Evolutionary conservation across 176 grass and related monocot genomes (phyloP), one percentile per base, ranked within the genome.

Genomic region (Puya raimondii): DNA sequence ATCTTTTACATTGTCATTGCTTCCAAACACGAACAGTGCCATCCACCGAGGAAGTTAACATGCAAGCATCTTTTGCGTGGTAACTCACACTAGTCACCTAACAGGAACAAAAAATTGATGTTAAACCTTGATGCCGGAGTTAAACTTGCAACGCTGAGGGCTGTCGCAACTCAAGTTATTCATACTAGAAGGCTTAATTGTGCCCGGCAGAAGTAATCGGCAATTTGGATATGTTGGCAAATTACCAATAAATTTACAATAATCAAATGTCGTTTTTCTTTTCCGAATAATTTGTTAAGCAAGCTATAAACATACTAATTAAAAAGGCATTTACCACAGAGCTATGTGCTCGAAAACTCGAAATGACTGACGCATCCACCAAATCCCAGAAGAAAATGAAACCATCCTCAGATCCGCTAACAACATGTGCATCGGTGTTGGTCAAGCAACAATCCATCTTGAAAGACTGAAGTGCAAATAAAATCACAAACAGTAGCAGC

Each of bases 391-490:
- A 92, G 82, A 85, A 96, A 69, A 96, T 47, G 18, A 78, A 83
- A 2, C 93, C 93, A 66, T 96, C 84, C 75, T 96, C 93, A 2
- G 93, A 96, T 83, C 93, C 93, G 26, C 86, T 87, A 47, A 77
- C 74, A 71, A 96, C 79, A 89, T 87, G 87, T 23, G 92, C 88
- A 81, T 96, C 92, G 6, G 87, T 90, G 66, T 96, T 96, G 5
- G 92, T 96, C 23, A 96, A 73, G 71, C 88, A 96, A 66, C 86
- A 96, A 82, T 96, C 88, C 92, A 96, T 92, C 78, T 89, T 96
- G 88, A 73, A 92, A 17, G 92, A 87, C 92, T 96, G 59, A n/a
- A 56, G 16, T 20, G 42, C 42, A 72, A 11, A 63, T 15, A 64
- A 54, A 49, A 75, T 63, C 50, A 79, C 3, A n/a, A 42, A 33